Evolutionary conservation across 352 stramenopile genomes (phyloP).

Genomic region (Phytophthora boehmeriae): DNA sequence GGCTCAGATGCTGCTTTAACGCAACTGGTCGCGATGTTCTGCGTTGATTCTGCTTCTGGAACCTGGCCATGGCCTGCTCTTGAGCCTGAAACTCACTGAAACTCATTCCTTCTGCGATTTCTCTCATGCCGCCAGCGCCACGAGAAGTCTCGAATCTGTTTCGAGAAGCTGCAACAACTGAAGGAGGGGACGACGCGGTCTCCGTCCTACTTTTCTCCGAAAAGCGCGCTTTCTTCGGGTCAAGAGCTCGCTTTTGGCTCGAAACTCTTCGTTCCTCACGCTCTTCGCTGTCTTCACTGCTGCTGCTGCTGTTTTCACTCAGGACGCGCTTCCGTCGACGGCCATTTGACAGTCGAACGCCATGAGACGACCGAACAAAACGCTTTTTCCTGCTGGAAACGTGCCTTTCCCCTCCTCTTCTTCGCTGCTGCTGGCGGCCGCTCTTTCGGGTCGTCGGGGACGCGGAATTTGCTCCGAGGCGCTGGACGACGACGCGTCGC

Average conservation of each 20-base stretch:
- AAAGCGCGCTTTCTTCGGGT: conserved; percentile 25
- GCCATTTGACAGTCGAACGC: background rate
- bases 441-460: background rate
- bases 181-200: conserved; percentile 6
- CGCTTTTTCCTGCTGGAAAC: conserved; percentile 5
- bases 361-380: conserved; percentile 6
- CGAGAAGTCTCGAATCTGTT: background rate
- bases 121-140: conserved; percentile 17
- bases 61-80: conserved; percentile 45
- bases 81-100: conserved; percentile 59
- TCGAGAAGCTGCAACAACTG: conserved; percentile 6
- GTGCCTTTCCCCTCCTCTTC: conserved; percentile 20
- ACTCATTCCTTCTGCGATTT: conserved; percentile 48
- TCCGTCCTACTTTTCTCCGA: conserved; percentile 5
- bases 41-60: conserved; percentile 39
- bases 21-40: conserved; percentile 7
- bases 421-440: conserved; percentile 13
- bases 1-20: background rate
- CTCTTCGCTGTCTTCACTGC: conserved; percentile 18
- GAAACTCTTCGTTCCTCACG: background rate
- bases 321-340: conserved; percentile 13
- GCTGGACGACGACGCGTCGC: conserved; percentile 20
- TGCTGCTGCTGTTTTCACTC: conserved; percentile 18
- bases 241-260: background rate
- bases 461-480: conserved; percentile 8